Base-by-base conservation (phyloP, 805 yeast genomes). In the Pichia nanzhaoensis region DNA sequence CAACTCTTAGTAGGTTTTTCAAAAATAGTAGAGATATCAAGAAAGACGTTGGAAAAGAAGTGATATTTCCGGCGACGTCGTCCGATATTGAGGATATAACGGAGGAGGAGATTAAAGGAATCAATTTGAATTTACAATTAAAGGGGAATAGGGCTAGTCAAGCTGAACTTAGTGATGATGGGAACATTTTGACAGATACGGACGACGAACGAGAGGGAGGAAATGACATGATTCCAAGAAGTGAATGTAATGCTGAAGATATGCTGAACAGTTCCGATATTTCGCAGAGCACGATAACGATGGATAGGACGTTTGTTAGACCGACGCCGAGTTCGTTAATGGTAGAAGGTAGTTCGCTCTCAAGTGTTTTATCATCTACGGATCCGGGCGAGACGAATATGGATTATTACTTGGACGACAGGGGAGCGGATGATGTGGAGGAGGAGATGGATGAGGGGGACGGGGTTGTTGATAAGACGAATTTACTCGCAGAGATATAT, bases 201-300 rank as follows among this genome's bases (percentile, higher is more conserved):
- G 40, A 37, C 35, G 45, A 38, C 5, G 42, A 41, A 32, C 2
- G 36, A 34, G 9, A 44, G 39, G 4, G 12, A 34, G 18, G 20
- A 27, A 10, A 50, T 32, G 5, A 41, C 17, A 39, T 50, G 8
- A 52, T 56, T 39, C 55, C 63, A 2, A 61, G 66, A 2, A 61
- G 66, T 39, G 66, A 61, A 24, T 60, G 51, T 34, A 58, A 54
- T 17, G 38, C 55, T 8, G 60, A 61, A 5, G 63, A 59, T 37
- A 61, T 56, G 1, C 59, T 59, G 20, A 53, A 54, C 16, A 57
- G 55, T 28, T 53, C 50, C 8, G 56, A 54, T 10, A 20, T 42
- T 13, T 39, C 49, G 3, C 37, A 46, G 13, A 40, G 44, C 20
- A 42, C 49, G 12, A 35, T 46, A 2, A 41, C 45, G 3, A 32